Conservation (phyloP, 495 filamentous ascomycete genomes). For the Choiromyces venosus region DNA sequence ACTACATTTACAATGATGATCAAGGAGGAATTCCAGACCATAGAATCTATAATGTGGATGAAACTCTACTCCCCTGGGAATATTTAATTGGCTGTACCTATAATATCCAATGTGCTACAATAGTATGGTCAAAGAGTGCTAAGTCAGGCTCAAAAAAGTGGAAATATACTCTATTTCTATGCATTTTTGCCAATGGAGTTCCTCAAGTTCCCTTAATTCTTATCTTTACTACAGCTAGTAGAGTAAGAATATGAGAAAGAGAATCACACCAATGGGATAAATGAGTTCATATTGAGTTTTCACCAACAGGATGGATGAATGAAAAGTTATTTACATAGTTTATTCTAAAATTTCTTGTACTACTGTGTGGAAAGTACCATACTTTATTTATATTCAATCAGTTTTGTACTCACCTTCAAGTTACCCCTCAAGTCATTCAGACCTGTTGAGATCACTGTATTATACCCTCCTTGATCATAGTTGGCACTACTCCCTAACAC, state of each 20-base stretch:
- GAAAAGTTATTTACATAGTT: slow-evolving; percentile 1
- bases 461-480: not conserved
- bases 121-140: slow-evolving; percentile 9
- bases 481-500: not conserved
- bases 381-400: not conserved
- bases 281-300: too few relatives aligned
- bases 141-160: slow-evolving; percentile 6
- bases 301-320: too few relatives aligned
- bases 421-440: not conserved
- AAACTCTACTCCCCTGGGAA: slow-evolving; percentile 13
- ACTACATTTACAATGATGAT: slow-evolving; percentile 6
- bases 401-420: not conserved
- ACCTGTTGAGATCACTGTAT: not conserved
- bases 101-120: not conserved
- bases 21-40: slow-evolving; percentile 9
- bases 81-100: slow-evolving; percentile 6
- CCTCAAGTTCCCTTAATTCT: slow-evolving; percentile 4
- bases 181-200: slow-evolving; percentile 7
- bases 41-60: slow-evolving; percentile 7
- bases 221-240: slow-evolving; percentile 1
- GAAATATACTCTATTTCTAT: slow-evolving; percentile 1
- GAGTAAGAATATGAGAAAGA: not conserved
- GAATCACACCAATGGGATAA: slow-evolving; percentile 9
- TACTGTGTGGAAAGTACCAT: not conserved
- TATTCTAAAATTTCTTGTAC: not conserved